Evolutionary conservation across 768 basidiomycete genomes (phyloP).

Genomic region (Lyophyllum atratum): DNA sequence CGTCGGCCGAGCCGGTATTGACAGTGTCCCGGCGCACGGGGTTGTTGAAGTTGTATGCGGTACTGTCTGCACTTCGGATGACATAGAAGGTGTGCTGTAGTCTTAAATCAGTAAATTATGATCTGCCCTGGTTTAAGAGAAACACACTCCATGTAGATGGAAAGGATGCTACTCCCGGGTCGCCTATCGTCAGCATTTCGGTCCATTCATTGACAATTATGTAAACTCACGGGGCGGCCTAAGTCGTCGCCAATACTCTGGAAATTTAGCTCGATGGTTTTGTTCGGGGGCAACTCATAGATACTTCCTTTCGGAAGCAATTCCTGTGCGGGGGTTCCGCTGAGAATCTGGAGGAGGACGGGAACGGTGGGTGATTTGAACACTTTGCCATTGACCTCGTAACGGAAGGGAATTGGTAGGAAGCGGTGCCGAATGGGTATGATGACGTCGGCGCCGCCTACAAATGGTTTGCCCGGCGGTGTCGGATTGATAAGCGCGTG

Average conservation of each 20-base stretch:
- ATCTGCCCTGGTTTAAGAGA: not conserved
- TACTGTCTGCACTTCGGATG: constrained; percentile 31
- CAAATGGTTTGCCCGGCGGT: not conserved
- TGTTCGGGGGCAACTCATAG: not conserved
- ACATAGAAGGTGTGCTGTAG: constrained; percentile 38
- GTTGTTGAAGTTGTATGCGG: constrained; percentile 22
- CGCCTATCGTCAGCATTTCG: not conserved
- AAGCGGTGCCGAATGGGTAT: not conserved
- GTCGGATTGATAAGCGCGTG: not conserved
- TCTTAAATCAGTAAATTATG: not conserved
- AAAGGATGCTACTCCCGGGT: constrained; percentile 24
- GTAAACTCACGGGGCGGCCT: not conserved
- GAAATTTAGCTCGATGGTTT: not conserved
- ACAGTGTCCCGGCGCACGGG: constrained; percentile 52
- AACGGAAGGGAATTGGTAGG: not conserved
- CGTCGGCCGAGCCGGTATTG: constrained; percentile 28
- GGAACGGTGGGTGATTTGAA: not conserved
- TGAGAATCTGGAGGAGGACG: not conserved
- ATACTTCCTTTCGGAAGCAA: not conserved
- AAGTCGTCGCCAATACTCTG: not conserved
- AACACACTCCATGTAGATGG: constrained; percentile 31
- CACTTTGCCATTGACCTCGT: not conserved
- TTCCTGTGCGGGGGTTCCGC: not conserved
- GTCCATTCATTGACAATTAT: not conserved
- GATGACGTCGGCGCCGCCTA: not conserved